phyloP scores from a whole-genome alignment of 2,329 filamentous ascomycete genomes.

The Fusarium siculi region DNA sequence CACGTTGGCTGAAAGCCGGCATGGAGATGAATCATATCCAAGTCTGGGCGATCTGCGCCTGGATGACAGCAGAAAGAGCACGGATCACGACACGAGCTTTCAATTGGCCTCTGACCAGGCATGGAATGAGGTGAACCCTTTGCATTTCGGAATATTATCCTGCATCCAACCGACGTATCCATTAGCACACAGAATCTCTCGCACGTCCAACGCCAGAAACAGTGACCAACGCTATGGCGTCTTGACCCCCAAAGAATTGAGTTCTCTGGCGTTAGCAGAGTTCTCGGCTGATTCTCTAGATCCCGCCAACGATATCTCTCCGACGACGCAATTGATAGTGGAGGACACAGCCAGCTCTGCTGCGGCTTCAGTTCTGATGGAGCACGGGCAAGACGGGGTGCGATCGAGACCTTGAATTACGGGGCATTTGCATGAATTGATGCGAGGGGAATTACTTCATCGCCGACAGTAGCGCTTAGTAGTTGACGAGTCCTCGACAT shows the following conservation, averaged over 20 bases:
- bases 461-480: conserved; percentile 11
- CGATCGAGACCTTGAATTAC: conserved; percentile 27
- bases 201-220: conserved; percentile 21
- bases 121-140: neutral
- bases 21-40: conserved; percentile 16
- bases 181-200: neutral
- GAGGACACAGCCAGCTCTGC: conserved; percentile 3
- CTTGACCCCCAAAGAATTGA: conserved; percentile 30
- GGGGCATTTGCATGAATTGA: conserved; percentile 11
- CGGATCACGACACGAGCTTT: neutral
- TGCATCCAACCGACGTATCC: neutral
- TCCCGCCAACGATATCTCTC: conserved; percentile 19
- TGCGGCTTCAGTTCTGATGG: neutral
- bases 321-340: conserved; percentile 16
- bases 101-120: conserved; percentile 21
- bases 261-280: conserved; percentile 31
- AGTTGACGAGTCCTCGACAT: neutral
- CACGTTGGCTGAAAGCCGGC: conserved; percentile 15
- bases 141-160: neutral
- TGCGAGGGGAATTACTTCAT: conserved; percentile 6
- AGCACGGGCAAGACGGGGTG: neutral
- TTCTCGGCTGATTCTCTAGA: conserved; percentile 17
- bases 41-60: neutral
- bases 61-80: conserved; percentile 8
- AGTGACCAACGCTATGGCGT: conserved; percentile 10